These are phyloP conservation scores for Fulvia fulva DNA, from an alignment of 2,329 filamentous ascomycete genomes.

Conservation along the genomic window DNA sequence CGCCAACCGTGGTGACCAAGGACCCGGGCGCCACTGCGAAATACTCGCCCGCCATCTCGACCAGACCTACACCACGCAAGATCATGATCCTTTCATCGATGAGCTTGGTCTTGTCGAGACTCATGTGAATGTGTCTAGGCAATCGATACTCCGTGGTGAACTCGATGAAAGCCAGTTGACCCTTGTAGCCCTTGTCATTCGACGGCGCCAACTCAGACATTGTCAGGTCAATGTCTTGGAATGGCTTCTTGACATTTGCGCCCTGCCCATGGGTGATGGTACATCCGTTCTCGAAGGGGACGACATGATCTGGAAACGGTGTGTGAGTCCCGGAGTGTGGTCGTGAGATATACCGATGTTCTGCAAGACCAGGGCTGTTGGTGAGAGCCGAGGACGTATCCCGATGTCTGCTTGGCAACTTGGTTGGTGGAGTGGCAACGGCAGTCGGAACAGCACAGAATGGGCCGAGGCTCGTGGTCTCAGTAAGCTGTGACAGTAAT, in stretches of 20 bases:
- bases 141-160: constrained; percentile 21
- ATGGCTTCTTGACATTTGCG: constrained; percentile 25
- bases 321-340: neutral
- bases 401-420: neutral
- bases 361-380: neutral
- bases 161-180: constrained; percentile 20
- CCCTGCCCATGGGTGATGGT: constrained; percentile 20
- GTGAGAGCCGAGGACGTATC: neutral
- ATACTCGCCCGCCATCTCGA: constrained; percentile 20
- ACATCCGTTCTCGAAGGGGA: constrained; percentile 16
- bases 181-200: constrained; percentile 19
- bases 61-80: constrained; percentile 19
- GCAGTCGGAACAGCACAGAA: neutral
- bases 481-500: constrained; percentile 1
- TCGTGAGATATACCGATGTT: neutral
- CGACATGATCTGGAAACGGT: neutral
- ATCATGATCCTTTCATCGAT: constrained; percentile 24
- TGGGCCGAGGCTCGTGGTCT: neutral
- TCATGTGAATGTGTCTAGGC: constrained; percentile 25
- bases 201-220: constrained; percentile 23
- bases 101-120: constrained; percentile 10
- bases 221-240: constrained; percentile 17
- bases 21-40: constrained; percentile 21
- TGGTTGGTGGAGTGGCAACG: neutral
- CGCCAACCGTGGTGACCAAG: constrained; percentile 20